These are phyloP conservation scores for Hanseniaspora occidentalis DNA, from an alignment of 805 yeast genomes.

Conservation along the genomic window DNA sequence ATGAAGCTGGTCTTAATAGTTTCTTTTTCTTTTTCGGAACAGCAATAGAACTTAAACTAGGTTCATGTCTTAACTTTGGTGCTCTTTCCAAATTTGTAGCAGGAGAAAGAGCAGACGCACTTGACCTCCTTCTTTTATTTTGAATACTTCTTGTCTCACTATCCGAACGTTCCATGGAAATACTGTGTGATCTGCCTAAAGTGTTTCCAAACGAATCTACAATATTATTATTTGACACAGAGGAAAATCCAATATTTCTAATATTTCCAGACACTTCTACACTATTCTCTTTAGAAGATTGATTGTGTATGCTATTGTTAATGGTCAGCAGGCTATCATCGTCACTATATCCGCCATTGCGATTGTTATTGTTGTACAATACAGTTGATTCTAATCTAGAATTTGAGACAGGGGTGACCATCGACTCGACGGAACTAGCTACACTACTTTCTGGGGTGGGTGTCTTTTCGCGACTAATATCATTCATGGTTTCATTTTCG, in stretches of 20 bases:
- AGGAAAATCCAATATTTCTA: too few relatives aligned
- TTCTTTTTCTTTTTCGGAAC: conserved; percentile 23
- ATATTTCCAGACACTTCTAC: not conserved
- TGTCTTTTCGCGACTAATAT: not conserved
- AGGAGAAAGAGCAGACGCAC: conserved; percentile 8
- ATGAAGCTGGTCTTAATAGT: conserved; percentile 14
- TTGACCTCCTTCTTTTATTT: conserved; percentile 17
- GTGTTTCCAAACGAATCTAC: too few relatives aligned
- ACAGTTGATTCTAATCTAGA: not conserved
- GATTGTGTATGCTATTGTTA: too few relatives aligned
- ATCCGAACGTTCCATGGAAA: conserved; percentile 8
- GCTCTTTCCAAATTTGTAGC: not conserved
- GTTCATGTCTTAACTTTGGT: not conserved
- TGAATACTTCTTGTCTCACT: conserved; percentile 2
- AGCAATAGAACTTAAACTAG: not conserved
- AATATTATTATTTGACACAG: too few relatives aligned
- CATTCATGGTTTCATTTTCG: not conserved
- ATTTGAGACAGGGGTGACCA: not conserved
- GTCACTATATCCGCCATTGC: not conserved
- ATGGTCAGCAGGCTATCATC: not conserved
- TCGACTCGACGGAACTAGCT: not conserved
- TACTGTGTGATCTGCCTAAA: conserved; percentile 2
- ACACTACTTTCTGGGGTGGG: not conserved
- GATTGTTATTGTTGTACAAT: not conserved
- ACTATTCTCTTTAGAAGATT: too few relatives aligned